Conservation (phyloP, 371 early-diverging fungal species). For the Choanephora cucurbitarum region DNA sequence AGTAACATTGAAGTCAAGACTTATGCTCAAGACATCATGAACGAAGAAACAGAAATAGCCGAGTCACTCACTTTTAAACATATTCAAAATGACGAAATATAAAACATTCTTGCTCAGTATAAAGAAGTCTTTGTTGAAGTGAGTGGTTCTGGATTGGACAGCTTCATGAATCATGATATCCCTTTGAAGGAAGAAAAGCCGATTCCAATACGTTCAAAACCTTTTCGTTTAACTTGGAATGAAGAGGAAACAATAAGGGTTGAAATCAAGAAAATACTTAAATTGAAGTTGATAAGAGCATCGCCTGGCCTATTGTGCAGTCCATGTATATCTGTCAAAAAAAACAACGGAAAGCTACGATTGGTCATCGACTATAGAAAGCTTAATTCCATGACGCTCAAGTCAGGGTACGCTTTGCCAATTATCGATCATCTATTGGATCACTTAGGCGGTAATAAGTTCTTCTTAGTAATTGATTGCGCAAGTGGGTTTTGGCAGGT, state of each 20-base stretch:
- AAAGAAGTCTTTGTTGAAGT: conserved; percentile 2
- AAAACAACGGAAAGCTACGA: conserved; percentile 44
- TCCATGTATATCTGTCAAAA: conserved; percentile 52
- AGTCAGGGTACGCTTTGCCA: conserved; percentile 32
- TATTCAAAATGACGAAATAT: neutral
- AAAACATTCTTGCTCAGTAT: neutral
- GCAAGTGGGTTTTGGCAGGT: conserved; percentile 48
- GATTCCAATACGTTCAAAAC: conserved; percentile 8
- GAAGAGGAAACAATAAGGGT: conserved; percentile 11
- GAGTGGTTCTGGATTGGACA: neutral
- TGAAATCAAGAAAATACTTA: conserved; percentile 6
- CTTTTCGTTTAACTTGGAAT: conserved; percentile 18
- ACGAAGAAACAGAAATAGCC: neutral
- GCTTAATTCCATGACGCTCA: neutral
- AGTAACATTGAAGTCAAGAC: neutral
- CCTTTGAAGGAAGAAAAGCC: neutral
- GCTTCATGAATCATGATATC: neutral
- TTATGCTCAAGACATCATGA: neutral
- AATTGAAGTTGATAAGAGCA: conserved; percentile 16
- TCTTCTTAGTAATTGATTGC: conserved; percentile 42
- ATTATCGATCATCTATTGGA: conserved; percentile 33
- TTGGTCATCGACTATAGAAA: conserved; percentile 48
- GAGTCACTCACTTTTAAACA: neutral
- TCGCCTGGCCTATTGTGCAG: conserved; percentile 23
- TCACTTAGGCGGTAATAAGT: conserved; percentile 18